Evolutionary conservation across 805 yeast genomes (phyloP), one percentile per base, ranked within the genome.

Genomic region (Lachancea fermentati): DNA sequence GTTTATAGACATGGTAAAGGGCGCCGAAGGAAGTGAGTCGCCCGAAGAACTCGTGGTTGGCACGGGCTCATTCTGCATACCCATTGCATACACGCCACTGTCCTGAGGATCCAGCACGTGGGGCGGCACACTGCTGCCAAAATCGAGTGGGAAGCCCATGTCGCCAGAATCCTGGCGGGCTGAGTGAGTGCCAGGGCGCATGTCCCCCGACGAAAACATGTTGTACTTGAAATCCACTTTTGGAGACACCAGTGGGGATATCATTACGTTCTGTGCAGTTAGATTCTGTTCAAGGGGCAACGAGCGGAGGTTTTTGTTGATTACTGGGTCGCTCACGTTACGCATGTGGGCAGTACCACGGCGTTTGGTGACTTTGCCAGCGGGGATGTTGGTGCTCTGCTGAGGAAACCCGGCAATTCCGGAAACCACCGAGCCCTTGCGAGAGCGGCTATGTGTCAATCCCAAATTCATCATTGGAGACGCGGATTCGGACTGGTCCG

Each of bases 151-250:
- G 14, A 37, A 37, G 11, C 22, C 30, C 19, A 22, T 28, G 19
- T 19, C 30, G 13, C 26, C 19, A 18, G 28, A 22, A 22, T 11
- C 26, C 7, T 22, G 12, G 5, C 26, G 6, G 8, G 19, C 29
- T 6, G 32, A 6, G 16, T 13, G 6, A 8, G 8, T 31, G 34
- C 12, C 19, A 7, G 7, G 19, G 7, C 9, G 12, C 7, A 31
- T 5, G 17, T 31, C 15, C 7, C 15, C 19, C 9, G 42, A 39
- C 9, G 42, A 39, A 30, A 47, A 47, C 37, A 47, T 44, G 36
- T 44, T 44, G 28, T 29, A 42, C 34, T 44, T 47, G 39, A 47
- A 47, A 26, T 44, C 46, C 16, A 47, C 32, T n/a, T 40, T 36
- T 3, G 50, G 48, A 6, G 47, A 43, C 6, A 35, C 18, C 18